These are phyloP conservation scores for Candida morakotiae DNA, from an alignment of 805 yeast species.

Conservation along the genomic window DNA sequence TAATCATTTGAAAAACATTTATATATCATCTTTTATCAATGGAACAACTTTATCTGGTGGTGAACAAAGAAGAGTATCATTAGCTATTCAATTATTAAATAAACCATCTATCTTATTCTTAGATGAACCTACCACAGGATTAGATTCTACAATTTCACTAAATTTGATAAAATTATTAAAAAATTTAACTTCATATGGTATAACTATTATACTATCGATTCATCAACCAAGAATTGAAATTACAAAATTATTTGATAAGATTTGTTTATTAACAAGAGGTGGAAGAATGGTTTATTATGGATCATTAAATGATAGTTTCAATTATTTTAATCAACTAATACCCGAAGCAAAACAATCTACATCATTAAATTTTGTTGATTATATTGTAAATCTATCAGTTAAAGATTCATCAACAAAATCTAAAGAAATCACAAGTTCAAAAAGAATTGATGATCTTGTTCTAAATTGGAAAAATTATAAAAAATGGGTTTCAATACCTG, in stretches of 20 bases:
- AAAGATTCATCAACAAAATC: conserved; percentile 26
- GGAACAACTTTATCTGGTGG: conserved; percentile 81
- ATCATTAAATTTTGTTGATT: conserved; percentile 29
- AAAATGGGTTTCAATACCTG: neutral
- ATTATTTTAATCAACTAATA: conserved; percentile 41
- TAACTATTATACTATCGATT: conserved; percentile 70
- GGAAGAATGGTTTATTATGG: conserved; percentile 50
- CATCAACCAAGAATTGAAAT: conserved; percentile 87
- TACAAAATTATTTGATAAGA: conserved; percentile 58
- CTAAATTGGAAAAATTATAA: conserved; percentile 13
- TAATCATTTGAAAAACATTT: conserved; percentile 46
- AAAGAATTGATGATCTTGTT: conserved; percentile 22
- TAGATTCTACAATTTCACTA: conserved; percentile 75
- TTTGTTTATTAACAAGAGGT: conserved; percentile 60
- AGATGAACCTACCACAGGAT: conserved; percentile 87
- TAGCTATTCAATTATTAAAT: conserved; percentile 72
- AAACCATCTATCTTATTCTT: conserved; percentile 74
- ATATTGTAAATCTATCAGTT: conserved; percentile 32
- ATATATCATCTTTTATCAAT: conserved; percentile 22
- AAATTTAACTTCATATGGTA: conserved; percentile 49
- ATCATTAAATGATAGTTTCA: conserved; percentile 38
- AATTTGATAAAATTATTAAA: conserved; percentile 59
- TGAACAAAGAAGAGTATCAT: conserved; percentile 71
- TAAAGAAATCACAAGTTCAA: conserved; percentile 19
- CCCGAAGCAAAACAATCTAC: conserved; percentile 6